These are phyloP conservation scores for Termitomyces titanicus DNA, from an alignment of 768 basidiomycete genomes.

Conservation along the genomic window DNA sequence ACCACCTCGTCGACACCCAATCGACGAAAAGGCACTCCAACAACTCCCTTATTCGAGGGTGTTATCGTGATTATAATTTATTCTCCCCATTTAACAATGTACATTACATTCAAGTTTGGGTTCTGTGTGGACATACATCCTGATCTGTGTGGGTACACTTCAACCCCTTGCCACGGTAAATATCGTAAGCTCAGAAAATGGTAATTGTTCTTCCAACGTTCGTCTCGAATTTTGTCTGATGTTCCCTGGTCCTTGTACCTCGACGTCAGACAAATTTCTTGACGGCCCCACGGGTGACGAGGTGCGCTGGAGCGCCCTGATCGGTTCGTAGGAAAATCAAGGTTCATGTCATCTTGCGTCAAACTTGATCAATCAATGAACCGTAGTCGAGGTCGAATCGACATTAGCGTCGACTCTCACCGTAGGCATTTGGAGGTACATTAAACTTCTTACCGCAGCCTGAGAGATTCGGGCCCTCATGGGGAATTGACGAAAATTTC, in stretches of 20 bases:
- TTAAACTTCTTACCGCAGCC: neutral
- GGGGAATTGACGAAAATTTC: constrained; percentile 2
- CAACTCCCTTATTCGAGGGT: constrained; percentile 27
- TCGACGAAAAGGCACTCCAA: constrained; percentile 51
- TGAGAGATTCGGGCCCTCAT: constrained; percentile 1
- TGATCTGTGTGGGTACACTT: neutral
- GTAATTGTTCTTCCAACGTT: neutral
- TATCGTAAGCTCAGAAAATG: neutral
- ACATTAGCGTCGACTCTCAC: neutral
- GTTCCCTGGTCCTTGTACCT: neutral
- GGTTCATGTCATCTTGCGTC: neutral
- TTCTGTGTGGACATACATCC: neutral
- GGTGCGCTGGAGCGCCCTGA: neutral
- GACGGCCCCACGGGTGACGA: neutral
- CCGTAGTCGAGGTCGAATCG: neutral
- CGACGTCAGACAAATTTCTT: neutral
- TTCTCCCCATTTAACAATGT: neutral
- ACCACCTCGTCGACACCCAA: constrained; percentile 62
- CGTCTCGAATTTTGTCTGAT: neutral
- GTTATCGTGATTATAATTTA: constrained; percentile 11
- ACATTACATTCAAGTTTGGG: neutral
- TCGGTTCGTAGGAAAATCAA: neutral
- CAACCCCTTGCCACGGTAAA: neutral
- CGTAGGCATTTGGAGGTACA: constrained; percentile 2
- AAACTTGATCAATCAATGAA: neutral